Base-by-base conservation (phyloP, 2,329 filamentous ascomycete species). In the Colletotrichum sansevieriae region DNA sequence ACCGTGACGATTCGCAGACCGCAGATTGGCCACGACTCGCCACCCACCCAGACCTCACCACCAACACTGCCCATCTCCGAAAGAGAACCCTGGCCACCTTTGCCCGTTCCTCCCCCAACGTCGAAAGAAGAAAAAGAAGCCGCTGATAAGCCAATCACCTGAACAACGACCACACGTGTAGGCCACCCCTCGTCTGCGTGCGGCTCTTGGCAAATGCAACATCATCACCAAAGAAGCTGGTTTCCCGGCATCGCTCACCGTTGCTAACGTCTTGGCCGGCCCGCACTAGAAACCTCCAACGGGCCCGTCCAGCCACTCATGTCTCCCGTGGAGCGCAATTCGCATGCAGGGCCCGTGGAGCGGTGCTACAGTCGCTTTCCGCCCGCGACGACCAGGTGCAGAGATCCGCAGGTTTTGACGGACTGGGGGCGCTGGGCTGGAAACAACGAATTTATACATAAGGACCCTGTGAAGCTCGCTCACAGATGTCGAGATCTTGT, bases 81-180 rank as follows among this genome's bases (percentile, higher is more conserved):
- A 49, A 41, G 11, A 52, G 44, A 46, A 25, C 18, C 46, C 47
- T 12, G 25, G 56, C 18, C 49, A 43, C 41, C 7, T 33, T 20
- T 47, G 13, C 33, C 25, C 29, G 12, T 55, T 11, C 52, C 62
- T 61, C 56, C 60, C 18, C 60, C 47, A n/a, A 37, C 13, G 20
- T 61, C 59, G 0, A 43, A 68, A 61, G 35, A 54, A 57, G 63
- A 35, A 68, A 63, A 25, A 68, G 46, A 20, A 18, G 25, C 63
- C 57, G 63, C 47, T 70, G 67, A 70, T 70, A 58, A 70, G 63
- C 67, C 67, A 70, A 70, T 70, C 67, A 63, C 37, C 33, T n/a
- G 25, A 25, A 68, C 22, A n/a, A 47, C 49, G 20, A 57, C 52
- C 57, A 59, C 63, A 70, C 63, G 67, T 70, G 67, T 41, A 55